Conservation (phyloP, 176 grass and related monocot genomes). For the Rhipidocladum racemiflorum region DNA sequence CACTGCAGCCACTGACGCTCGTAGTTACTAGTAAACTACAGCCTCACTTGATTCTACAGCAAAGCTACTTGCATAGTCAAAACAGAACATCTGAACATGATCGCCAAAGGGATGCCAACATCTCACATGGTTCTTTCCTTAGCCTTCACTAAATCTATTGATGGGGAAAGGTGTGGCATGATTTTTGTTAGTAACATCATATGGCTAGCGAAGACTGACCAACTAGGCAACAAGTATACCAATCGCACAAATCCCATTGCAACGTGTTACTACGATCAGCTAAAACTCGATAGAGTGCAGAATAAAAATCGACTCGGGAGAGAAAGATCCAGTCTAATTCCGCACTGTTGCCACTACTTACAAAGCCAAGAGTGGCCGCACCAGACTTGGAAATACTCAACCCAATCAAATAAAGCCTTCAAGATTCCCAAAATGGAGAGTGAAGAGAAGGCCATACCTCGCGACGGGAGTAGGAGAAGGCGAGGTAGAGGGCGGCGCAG, state of each 20-base stretch:
- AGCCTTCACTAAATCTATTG: neutral
- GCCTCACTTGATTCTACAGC: neutral
- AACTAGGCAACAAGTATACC: neutral
- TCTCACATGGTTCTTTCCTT: neutral
- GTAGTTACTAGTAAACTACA: neutral
- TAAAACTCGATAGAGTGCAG: neutral
- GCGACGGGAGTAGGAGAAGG: slow-evolving; percentile 47
- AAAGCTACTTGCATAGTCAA: neutral
- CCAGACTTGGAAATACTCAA: neutral
- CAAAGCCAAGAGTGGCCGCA: neutral
- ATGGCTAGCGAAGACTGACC: neutral
- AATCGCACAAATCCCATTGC: neutral
- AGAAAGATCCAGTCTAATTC: slow-evolving; percentile 21
- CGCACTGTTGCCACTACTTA: neutral
- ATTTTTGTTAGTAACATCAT: neutral
- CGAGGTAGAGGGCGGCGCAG: slow-evolving; percentile 41
- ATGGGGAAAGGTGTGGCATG: neutral
- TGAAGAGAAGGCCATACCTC: slow-evolving; percentile 26
- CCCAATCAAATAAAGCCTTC: neutral
- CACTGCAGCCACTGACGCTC: neutral
- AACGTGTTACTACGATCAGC: neutral
- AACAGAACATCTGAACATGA: neutral
- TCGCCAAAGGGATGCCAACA: neutral
- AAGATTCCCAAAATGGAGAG: neutral
- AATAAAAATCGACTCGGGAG: neutral